These are phyloP conservation scores for Tolypocladium ophioglossoides DNA, from an alignment of 2,329 filamentous ascomycete species.

Conservation along the genomic window DNA sequence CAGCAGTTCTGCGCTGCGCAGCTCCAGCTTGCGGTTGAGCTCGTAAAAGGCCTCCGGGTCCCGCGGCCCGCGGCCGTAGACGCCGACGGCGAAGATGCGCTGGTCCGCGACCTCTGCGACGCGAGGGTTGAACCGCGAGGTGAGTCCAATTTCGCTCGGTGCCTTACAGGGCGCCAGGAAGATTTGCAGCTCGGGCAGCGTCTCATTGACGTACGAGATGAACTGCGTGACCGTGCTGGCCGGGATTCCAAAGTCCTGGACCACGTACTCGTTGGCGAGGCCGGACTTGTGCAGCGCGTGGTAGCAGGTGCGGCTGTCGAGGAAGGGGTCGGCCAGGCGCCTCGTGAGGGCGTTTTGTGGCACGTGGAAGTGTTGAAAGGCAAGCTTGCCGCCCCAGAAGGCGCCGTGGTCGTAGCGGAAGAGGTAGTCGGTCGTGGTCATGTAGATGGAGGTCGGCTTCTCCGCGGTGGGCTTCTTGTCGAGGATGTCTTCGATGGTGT, in stretches of 20 bases:
- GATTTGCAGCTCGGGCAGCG: slow-evolving; percentile 17
- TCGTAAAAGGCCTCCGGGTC: slow-evolving; percentile 28
- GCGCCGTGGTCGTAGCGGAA: slow-evolving; percentile 47
- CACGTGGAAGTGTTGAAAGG: slow-evolving; percentile 39
- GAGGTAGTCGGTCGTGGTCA: slow-evolving; percentile 41
- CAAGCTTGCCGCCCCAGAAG: slow-evolving; percentile 41
- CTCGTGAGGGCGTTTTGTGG: slow-evolving; percentile 40
- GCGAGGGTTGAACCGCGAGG: slow-evolving; percentile 21
- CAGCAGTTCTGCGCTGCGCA: slow-evolving; percentile 33
- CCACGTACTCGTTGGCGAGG: slow-evolving; percentile 34
- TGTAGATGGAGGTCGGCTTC: slow-evolving; percentile 13
- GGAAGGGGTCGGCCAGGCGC: slow-evolving; percentile 39
- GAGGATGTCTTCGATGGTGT: slow-evolving; percentile 15
- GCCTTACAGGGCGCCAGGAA: slow-evolving; percentile 18
- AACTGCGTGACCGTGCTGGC: slow-evolving; percentile 16
- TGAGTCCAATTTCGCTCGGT: slow-evolving; percentile 16
- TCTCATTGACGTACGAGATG: slow-evolving; percentile 17
- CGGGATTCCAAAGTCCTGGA: slow-evolving; percentile 34
- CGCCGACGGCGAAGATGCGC: slow-evolving; percentile 32
- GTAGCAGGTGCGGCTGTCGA: slow-evolving; percentile 42
- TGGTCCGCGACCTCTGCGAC: slow-evolving; percentile 17
- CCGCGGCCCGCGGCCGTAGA: slow-evolving; percentile 30
- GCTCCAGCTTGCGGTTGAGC: slow-evolving; percentile 38
- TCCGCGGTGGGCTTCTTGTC: slow-evolving; percentile 13
- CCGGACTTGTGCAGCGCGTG: slow-evolving; percentile 39